A percentile compares a stretch with the other conserved stretches of the same genome.
These are phyloP conservation scores for Lentinula boryana DNA, from an alignment of 768 basidiomycete genomes.

Conservation along the genomic window DNA sequence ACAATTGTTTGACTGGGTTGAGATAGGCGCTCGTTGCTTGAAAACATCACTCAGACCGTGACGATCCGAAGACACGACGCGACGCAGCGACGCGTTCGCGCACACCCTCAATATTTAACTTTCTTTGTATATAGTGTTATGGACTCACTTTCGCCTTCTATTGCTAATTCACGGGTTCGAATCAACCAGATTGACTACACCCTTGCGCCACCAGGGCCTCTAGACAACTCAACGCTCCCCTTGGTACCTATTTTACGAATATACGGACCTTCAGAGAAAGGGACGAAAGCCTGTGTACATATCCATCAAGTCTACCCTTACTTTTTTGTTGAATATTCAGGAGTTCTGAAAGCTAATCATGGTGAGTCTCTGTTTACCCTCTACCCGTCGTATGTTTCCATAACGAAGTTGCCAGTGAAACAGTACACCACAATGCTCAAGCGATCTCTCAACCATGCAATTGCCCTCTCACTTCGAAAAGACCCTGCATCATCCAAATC, in stretches of 20 bases:
- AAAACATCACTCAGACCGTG: not conserved
- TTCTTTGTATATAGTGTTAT: slow-evolving; percentile 1
- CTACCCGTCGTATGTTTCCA: not conserved
- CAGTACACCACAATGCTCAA: slow-evolving; percentile 64
- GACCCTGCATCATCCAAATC: slow-evolving; percentile 54
- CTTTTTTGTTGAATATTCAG: slow-evolving; percentile 80
- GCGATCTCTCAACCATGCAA: slow-evolving; percentile 75
- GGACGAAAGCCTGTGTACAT: slow-evolving; percentile 79
- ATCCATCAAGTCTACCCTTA: slow-evolving; percentile 95
- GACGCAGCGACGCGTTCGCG: not conserved
- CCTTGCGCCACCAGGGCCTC: slow-evolving; percentile 47
- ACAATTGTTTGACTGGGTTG: no score
- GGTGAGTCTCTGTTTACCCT: slow-evolving; percentile 34
- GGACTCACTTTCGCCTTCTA: slow-evolving; percentile 9
- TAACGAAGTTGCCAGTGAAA: slow-evolving; percentile 47
- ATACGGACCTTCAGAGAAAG: slow-evolving; percentile 75
- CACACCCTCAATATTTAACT: not conserved
- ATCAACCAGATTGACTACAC: slow-evolving; percentile 62
- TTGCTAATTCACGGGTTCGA: slow-evolving; percentile 31
- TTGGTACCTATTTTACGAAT: slow-evolving; percentile 80
- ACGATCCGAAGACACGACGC: not conserved
- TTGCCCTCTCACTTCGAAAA: slow-evolving; percentile 74
- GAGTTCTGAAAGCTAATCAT: slow-evolving; percentile 52
- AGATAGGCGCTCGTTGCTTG: no score
- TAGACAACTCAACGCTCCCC: slow-evolving; percentile 57